Evolutionary conservation across 2,329 filamentous ascomycete genomes (phyloP).

Genomic region (Lomentospora prolificans): DNA sequence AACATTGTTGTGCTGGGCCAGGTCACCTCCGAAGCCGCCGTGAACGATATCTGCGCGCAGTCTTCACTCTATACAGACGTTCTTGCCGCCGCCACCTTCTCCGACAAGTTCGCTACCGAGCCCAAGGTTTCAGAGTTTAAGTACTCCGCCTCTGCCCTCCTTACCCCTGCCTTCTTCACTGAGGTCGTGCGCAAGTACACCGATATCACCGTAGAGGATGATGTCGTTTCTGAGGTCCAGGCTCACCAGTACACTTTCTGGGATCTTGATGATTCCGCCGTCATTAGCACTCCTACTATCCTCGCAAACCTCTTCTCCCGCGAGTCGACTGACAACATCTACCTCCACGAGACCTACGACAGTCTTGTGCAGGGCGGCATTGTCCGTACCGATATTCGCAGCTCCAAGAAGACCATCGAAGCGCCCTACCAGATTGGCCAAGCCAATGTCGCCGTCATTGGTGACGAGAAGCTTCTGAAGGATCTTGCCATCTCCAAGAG

Average conservation of each 20-base stretch:
- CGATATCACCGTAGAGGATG: conserved; percentile 40
- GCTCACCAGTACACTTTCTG: conserved; percentile 88
- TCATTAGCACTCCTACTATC: conserved; percentile 53
- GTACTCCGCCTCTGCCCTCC: conserved; percentile 60
- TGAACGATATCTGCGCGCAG: conserved; percentile 64
- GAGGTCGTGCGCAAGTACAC: conserved; percentile 35
- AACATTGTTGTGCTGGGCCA: conserved; percentile 83
- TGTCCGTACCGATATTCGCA: conserved; percentile 75
- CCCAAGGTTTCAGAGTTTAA: conserved; percentile 75
- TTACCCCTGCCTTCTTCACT: conserved; percentile 46
- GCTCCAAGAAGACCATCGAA: conserved; percentile 72
- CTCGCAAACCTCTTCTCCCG: conserved; percentile 55
- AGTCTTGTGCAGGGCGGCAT: conserved; percentile 66
- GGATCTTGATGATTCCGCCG: conserved; percentile 69
- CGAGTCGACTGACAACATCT: conserved; percentile 56
- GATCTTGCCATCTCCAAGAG: conserved; percentile 65
- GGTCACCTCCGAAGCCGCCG: conserved; percentile 62
- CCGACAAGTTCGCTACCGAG: conserved; percentile 50
- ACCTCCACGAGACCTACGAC: conserved; percentile 52
- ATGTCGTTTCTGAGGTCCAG: conserved; percentile 35
- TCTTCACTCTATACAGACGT: conserved; percentile 92
- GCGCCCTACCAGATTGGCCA: conserved; percentile 71
- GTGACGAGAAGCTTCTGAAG: conserved; percentile 68
- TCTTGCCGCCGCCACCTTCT: conserved; percentile 73
- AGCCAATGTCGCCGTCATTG: conserved; percentile 71